Conservation (phyloP, 108 stramenopile species). For the Nitzschia sp. region DNA sequence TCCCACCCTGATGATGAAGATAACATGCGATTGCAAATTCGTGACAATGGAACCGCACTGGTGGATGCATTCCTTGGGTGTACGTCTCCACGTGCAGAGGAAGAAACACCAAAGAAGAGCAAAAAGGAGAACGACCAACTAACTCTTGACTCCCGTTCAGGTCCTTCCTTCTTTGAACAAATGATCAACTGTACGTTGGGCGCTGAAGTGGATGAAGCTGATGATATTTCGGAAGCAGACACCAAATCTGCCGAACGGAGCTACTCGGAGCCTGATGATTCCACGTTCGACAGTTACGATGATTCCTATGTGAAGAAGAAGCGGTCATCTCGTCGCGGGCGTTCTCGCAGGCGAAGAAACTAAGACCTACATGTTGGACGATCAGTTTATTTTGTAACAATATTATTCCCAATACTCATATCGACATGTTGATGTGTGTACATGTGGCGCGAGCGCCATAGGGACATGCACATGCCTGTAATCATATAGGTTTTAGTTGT, state of each 20-base stretch:
- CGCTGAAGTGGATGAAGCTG: constrained; percentile 7
- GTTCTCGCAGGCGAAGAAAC: constrained; percentile 15
- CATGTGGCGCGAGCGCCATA: no score
- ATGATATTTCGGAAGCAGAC: constrained; percentile 11
- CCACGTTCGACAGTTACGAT: constrained; percentile 4
- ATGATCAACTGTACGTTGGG: constrained; percentile 22
- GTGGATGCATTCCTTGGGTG: neutral
- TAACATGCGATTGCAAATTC: neutral
- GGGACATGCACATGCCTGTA: no score
- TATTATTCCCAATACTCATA: no score
- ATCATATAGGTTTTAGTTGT: no score
- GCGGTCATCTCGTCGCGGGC: neutral
- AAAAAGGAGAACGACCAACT: constrained; percentile 1
- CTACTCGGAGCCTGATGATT: constrained; percentile 9
- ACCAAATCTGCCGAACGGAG: neutral
- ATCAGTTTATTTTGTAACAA: no score
- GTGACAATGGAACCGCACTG: neutral
- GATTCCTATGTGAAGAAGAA: neutral
- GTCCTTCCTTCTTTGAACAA: constrained; percentile 20
- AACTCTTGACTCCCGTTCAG: neutral
- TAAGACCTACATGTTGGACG: neutral
- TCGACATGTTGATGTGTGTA: no score
- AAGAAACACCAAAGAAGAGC: constrained; percentile 2
- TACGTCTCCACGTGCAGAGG: neutral
- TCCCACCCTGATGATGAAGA: constrained; percentile 4